phyloP scores from a whole-genome alignment of 176 grass and related monocot species.

The Cenchrus americanus region DNA sequence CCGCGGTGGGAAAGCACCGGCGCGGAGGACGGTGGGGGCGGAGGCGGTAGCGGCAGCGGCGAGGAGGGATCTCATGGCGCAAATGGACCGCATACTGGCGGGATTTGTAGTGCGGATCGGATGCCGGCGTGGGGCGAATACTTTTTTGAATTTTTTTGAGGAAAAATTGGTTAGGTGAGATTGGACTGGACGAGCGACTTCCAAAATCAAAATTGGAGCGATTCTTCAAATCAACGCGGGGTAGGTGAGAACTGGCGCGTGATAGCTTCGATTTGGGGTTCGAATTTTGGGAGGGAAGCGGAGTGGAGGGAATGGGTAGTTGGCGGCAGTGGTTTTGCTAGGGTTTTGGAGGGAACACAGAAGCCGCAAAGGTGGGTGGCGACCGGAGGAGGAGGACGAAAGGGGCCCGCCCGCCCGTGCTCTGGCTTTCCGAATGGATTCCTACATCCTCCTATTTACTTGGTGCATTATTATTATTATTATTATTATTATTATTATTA shows the following conservation, averaged over 20 bases:
- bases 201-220: constrained; percentile 26
- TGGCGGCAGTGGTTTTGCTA: constrained; percentile 37
- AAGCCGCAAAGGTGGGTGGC: background rate
- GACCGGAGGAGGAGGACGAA: background rate
- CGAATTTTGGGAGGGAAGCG: constrained; percentile 6
- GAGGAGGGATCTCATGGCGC: constrained; percentile 68
- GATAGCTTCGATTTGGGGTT: background rate
- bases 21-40: constrained; percentile 33
- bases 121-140: background rate
- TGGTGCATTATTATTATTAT: too few relatives aligned
- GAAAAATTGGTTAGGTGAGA: constrained; percentile 22
- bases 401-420: too few relatives aligned
- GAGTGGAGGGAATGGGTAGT: constrained; percentile 20
- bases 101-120: constrained; percentile 39
- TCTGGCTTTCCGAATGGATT: too few relatives aligned
- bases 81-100: constrained; percentile 59
- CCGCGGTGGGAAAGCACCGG: background rate
- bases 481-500: too few relatives aligned
- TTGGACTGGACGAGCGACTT: background rate
- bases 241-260: background rate
- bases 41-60: constrained; percentile 35
- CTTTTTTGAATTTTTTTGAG: background rate
- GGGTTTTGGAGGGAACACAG: constrained; percentile 33
- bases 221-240: constrained; percentile 4
- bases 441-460: too few relatives aligned